A percentile compares a stretch with the other conserved stretches of the same genome.
These are phyloP conservation scores for Debaryomyces robertsiae DNA, from an alignment of 1,139 yeast genomes.

Conservation along the genomic window DNA sequence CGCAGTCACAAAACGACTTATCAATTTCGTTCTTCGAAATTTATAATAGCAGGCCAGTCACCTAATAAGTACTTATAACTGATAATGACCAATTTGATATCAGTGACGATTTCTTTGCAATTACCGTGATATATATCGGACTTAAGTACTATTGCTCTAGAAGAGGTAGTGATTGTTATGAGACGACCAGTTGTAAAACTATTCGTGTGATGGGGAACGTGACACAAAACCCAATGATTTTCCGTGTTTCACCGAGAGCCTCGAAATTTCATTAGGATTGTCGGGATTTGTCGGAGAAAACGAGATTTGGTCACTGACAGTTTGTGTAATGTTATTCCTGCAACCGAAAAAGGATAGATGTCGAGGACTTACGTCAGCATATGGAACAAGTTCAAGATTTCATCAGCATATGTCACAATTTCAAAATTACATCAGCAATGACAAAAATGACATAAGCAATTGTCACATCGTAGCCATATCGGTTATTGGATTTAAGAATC, in stretches of 20 bases:
- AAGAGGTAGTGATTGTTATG: background rate
- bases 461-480: background rate
- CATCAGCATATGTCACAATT: too few species aligned
- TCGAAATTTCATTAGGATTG: too few species aligned
- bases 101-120: too few species aligned
- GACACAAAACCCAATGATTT: conserved; percentile 1
- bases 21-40: too few species aligned
- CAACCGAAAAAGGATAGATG: conserved; percentile 1
- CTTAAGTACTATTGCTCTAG: background rate
- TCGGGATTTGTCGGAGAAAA: too few species aligned
- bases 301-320: too few species aligned
- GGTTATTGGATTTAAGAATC: background rate
- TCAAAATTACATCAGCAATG: too few species aligned
- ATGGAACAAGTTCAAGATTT: background rate
- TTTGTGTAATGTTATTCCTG: conserved; percentile 4
- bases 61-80: too few species aligned
- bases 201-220: conserved; percentile 7
- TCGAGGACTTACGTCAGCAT: background rate
- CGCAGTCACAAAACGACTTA: background rate
- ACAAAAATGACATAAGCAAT: background rate
- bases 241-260: too few species aligned
- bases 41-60: too few species aligned
- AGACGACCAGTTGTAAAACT: background rate
- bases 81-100: too few species aligned
- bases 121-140: too few species aligned